Conservation (phyloP, 2,329 filamentous ascomycete species). For the Metarhizium brunneum region DNA sequence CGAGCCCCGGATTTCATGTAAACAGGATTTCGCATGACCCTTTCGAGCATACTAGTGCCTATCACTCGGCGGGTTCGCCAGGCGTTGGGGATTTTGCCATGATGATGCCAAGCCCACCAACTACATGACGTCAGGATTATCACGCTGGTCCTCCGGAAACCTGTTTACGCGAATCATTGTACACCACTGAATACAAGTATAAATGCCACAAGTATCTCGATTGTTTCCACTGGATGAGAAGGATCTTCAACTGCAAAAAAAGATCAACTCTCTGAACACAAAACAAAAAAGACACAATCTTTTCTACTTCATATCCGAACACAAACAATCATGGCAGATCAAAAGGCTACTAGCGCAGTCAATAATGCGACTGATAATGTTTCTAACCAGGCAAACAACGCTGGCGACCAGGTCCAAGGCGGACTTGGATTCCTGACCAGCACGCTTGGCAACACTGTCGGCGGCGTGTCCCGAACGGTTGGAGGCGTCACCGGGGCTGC, state of each 20-base stretch:
- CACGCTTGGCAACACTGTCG: constrained; percentile 30
- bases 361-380: constrained; percentile 2
- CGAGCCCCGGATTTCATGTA: not conserved
- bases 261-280: not conserved
- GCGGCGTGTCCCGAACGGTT: constrained; percentile 29
- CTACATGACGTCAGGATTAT: not conserved
- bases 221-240: not conserved
- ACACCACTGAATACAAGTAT: not conserved
- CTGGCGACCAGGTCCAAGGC: constrained; percentile 22
- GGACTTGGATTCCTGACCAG: constrained; percentile 29
- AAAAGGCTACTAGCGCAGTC: constrained; percentile 2
- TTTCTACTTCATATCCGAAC: constrained; percentile 4
- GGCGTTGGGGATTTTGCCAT: not conserved
- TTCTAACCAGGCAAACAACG: constrained; percentile 14
- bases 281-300: not conserved
- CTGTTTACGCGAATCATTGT: not conserved
- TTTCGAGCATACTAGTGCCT: not conserved
- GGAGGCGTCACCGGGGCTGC: constrained; percentile 39
- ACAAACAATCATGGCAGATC: constrained; percentile 6
- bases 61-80: not conserved
- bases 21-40: not conserved
- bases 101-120: not conserved
- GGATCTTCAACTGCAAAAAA: not conserved
- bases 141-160: not conserved
- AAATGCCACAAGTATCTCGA: not conserved